Base-by-base conservation (phyloP, 2,329 filamentous ascomycete genomes). In the Alternaria angustiovoidea region DNA sequence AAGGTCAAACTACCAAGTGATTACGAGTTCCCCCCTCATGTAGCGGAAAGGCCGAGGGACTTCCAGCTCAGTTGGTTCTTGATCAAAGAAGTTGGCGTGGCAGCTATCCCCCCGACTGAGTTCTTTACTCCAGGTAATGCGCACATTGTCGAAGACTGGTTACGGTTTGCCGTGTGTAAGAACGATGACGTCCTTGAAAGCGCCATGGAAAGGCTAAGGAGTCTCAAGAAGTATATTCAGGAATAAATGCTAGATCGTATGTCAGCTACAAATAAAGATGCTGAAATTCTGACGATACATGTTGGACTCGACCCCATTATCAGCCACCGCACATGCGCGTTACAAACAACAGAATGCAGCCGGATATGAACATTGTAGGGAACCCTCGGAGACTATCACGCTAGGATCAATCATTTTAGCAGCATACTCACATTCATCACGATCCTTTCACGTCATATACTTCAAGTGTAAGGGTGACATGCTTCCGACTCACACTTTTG, bases 1-100 rank as follows among this genome's bases (percentile, higher is more conserved):
- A 94, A 94, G 76, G 92, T 99, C 58, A 88, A 91, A 76, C 77
- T 99, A 5, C 95, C 95, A 0, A 85, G 85, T 5, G 89, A 89
- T 75, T 99, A 98, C 78, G 87, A 90, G 0, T 98, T 98, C 83
- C 95, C 95, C 28, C 84, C 89, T 1, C 93, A 97, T 75, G 94
- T 99, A 36, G 92, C 91, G 14, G 89, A 85, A 73, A 87, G 95
- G 2, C 93, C 95, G 24, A 86, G 95, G 30, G 95, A 99, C 78
- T 99, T 98, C 82, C 92, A 96, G 84, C 86, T 99, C 47, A 88
- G 89, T 36, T 99, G 94, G 94, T 98, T 98, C 82, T 81, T 97
- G 71, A 99, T 99, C 80, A 94, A 94, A 78, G 94, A 99, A 82
- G 84, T 99, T 20, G 95, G 95, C 9, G 93, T 99, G 28, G 95